Evolutionary conservation across 1,284 basidiomycete genomes (phyloP), one percentile per base, ranked within the genome.

Genomic region (Ustilago cynodontis): DNA sequence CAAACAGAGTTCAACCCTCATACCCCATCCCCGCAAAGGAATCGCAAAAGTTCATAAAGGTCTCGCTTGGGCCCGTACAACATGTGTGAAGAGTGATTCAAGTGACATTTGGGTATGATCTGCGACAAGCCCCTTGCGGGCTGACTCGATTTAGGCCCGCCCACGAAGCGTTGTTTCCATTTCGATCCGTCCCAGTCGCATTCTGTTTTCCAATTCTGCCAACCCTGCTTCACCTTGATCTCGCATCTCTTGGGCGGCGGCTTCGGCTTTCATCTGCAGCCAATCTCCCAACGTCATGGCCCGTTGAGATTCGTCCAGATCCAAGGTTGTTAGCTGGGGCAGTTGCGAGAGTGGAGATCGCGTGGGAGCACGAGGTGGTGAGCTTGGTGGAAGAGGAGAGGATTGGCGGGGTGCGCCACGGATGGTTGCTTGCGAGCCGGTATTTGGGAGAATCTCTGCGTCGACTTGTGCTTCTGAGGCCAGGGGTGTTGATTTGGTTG

Each of bases 211-310:
- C 37, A 78, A 47, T 29, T 76, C 54, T 2, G 52, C 57, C 29
- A 80, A 51, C 28, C 73, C 55, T 24, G 43, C 53, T 16, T 63
- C 61, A 11, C 69, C 78, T 9, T 61, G 29, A 6, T 51, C 29
- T 4, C 71, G 52, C 78, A 78, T 78, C 64, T 80, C 78, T 1
- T 18, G 22, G 2, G 68, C 69, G 7, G 78, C 76, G 3, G 54
- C 54, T 3, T 75, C 62, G 2, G 76, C 70, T 47, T 80, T 66
- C 26, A 45, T 35, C 53, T 76, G 62, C 24, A 80, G 35, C 77
- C 77, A 80, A 20, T 65, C 56, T n/a, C 71, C 79, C 18, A 80
- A 35, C 24, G 79, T 74, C 67, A 71, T 65, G 1, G 22, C 20
- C n/a, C 69, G 43, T 58, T 79, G 58, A 35, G 53, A 10, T 1